Base-by-base conservation (phyloP, 2,329 filamentous ascomycete species). In the Fusarium falciforme region DNA sequence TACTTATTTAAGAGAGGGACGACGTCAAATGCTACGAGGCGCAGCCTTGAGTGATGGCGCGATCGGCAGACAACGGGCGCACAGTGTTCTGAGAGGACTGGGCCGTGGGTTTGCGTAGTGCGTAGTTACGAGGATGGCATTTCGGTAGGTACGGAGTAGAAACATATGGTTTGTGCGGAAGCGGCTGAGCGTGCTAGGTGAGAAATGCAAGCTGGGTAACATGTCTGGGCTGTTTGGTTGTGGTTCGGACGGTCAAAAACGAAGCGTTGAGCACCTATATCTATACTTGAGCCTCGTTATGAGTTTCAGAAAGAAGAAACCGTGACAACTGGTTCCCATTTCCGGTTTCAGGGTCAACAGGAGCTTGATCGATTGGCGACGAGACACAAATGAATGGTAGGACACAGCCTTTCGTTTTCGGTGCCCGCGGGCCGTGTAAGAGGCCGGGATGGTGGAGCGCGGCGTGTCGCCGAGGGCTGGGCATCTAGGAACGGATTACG, bases 1-100 rank as follows among this genome's bases (percentile, higher is more conserved):
- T 16, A 40, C n/a, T 10, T 10, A 31, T 12, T 12, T 17, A 42
- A 35, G 27, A 20, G 47, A 31, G 12, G 47, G 27, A 54, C 25
- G 29, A 52, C n/a, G 36, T 20, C 22, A 12, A 49, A 8, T 36
- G 20, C 42, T 42, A 33, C 63, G 42, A 72, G 61, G 63, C 61
- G 71, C 54, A 72, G 70, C 63, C 47, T 31, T 14, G 29, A 16
- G 44, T 67, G n/a, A 57, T 73, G 70, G 38, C 61, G 49, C 60
- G n/a, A 58, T 35, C 44, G 33, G 52, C 31, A 33, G 36, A 55
- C 22, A 42, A 27, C 62, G 44, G 60, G 22, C 38, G 55, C 20
- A 60, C 44, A 49, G 33, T 38, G 17, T 62, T 52, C 22, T 57
- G 14, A 57, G 29, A 22, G 25, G 22, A 52, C 29, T 29, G 31